A percentile compares a stretch with the other conserved stretches of the same genome.
phyloP scores from a whole-genome alignment of 2,329 filamentous ascomycete genomes.

The Microcyclospora tardicrescens region DNA sequence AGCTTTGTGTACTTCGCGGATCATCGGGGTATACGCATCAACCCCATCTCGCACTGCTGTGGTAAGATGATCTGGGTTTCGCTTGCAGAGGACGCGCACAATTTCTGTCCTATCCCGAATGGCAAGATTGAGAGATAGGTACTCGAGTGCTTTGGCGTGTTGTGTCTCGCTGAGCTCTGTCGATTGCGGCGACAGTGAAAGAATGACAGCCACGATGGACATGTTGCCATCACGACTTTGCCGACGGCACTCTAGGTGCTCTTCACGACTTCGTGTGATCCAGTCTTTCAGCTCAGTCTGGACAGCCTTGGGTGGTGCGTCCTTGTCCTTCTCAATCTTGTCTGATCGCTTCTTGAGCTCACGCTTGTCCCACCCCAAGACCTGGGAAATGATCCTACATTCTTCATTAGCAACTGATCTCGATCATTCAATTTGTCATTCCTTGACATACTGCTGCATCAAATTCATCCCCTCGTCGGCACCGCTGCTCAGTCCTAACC shows the following conservation, averaged over 20 bases:
- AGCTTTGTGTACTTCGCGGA: constrained; percentile 56
- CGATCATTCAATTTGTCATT: background rate
- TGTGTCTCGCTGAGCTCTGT: constrained; percentile 43
- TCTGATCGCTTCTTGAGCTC: constrained; percentile 55
- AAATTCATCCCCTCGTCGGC: constrained; percentile 71
- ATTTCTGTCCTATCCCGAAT: constrained; percentile 63
- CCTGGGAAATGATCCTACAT: constrained; percentile 55
- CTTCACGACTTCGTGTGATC: constrained; percentile 37
- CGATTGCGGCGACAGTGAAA: constrained; percentile 36
- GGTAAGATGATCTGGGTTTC: constrained; percentile 61
- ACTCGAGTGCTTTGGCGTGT: constrained; percentile 54
- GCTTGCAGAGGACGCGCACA: constrained; percentile 51
- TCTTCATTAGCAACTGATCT: no score
- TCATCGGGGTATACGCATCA: constrained; percentile 59
- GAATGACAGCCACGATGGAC: constrained; percentile 56
- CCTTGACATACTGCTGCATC: constrained; percentile 43
- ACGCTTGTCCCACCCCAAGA: constrained; percentile 58
- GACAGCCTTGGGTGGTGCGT: constrained; percentile 47
- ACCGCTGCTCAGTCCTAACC: constrained; percentile 58
- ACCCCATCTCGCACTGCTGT: constrained; percentile 52
- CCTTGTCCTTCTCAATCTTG: constrained; percentile 50
- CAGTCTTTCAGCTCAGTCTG: constrained; percentile 49
- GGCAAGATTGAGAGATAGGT: constrained; percentile 56
- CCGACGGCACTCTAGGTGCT: constrained; percentile 47
- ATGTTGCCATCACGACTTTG: constrained; percentile 40